Percentiles rank a stretch among this genome's conserved stretches.
Conservation (phyloP, 2,329 filamentous ascomycete genomes). For the Alternaria viburni region DNA sequence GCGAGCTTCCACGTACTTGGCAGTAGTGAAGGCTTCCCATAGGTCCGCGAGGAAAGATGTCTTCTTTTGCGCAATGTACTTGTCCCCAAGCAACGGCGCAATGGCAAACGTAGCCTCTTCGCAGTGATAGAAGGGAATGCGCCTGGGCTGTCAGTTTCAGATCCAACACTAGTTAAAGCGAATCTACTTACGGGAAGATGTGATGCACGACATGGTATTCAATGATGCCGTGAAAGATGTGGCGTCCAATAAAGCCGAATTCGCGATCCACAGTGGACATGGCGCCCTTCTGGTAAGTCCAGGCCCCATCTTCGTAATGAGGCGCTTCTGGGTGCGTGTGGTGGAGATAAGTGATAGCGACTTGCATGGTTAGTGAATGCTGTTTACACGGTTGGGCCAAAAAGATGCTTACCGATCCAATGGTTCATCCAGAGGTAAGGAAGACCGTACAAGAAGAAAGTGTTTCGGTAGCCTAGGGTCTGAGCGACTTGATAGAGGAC, state of each 20-base stretch:
- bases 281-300: slow-evolving; percentile 69
- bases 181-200: slow-evolving; percentile 56
- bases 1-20: slow-evolving; percentile 28
- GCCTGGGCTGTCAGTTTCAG: slow-evolving; percentile 20
- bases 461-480: slow-evolving; percentile 16
- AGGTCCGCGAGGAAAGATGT: slow-evolving; percentile 28
- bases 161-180: neutral
- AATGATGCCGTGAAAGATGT: slow-evolving; percentile 71
- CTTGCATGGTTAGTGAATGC: slow-evolving; percentile 32
- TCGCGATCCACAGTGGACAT: slow-evolving; percentile 69
- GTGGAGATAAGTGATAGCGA: slow-evolving; percentile 77
- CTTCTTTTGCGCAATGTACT: slow-evolving; percentile 29
- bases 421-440: slow-evolving; percentile 75
- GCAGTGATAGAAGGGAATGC: slow-evolving; percentile 37
- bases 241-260: slow-evolving; percentile 68
- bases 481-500: neutral
- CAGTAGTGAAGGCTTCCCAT: slow-evolving; percentile 30
- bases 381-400: neutral
- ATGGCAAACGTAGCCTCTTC: slow-evolving; percentile 36
- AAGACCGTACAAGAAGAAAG: slow-evolving; percentile 65
- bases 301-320: slow-evolving; percentile 65
- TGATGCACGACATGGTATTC: slow-evolving; percentile 70
- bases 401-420: slow-evolving; percentile 58
- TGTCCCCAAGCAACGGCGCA: slow-evolving; percentile 29
- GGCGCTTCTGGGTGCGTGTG: slow-evolving; percentile 67